These are phyloP conservation scores for Curvularia spicifera DNA, from an alignment of 2,329 filamentous ascomycete genomes.

Conservation along the genomic window DNA sequence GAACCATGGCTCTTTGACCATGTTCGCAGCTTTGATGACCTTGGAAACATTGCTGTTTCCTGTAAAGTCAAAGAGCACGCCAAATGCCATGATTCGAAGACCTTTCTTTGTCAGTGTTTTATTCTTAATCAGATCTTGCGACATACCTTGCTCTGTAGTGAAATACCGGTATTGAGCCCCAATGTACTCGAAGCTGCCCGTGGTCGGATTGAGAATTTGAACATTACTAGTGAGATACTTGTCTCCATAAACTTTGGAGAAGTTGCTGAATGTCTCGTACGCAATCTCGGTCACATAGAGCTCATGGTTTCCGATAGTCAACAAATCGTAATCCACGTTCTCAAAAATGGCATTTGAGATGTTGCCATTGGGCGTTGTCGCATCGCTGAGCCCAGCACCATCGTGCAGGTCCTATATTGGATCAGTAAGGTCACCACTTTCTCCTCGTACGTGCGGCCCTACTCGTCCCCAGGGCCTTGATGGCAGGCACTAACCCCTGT, in stretches of 20 bases:
- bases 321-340: slow-evolving; percentile 60
- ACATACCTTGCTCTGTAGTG: slow-evolving; percentile 53
- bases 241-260: slow-evolving; percentile 64
- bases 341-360: slow-evolving; percentile 62
- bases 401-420: slow-evolving; percentile 65
- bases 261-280: slow-evolving; percentile 66
- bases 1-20: slow-evolving; percentile 66
- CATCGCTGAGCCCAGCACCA: slow-evolving; percentile 67
- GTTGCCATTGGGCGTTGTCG: slow-evolving; percentile 63
- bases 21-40: slow-evolving; percentile 61
- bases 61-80: slow-evolving; percentile 57
- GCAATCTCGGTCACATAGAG: slow-evolving; percentile 68
- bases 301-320: slow-evolving; percentile 69
- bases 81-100: slow-evolving; percentile 61
- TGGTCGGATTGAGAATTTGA: slow-evolving; percentile 55
- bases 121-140: neutral
- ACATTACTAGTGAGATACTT: slow-evolving; percentile 62
- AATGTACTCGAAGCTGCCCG: slow-evolving; percentile 54
- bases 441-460: slow-evolving; percentile 5
- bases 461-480: neutral
- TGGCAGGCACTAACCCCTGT: slow-evolving; percentile 54
- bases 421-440: slow-evolving; percentile 4
- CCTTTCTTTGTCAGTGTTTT: slow-evolving; percentile 30
- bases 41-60: slow-evolving; percentile 68
- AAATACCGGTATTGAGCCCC: slow-evolving; percentile 59